A percentile compares a stretch with the other conserved stretches of the same genome.
Conservation (phyloP, 2,329 filamentous ascomycete species). For the Parasarocladium wereldwijsianum region DNA sequence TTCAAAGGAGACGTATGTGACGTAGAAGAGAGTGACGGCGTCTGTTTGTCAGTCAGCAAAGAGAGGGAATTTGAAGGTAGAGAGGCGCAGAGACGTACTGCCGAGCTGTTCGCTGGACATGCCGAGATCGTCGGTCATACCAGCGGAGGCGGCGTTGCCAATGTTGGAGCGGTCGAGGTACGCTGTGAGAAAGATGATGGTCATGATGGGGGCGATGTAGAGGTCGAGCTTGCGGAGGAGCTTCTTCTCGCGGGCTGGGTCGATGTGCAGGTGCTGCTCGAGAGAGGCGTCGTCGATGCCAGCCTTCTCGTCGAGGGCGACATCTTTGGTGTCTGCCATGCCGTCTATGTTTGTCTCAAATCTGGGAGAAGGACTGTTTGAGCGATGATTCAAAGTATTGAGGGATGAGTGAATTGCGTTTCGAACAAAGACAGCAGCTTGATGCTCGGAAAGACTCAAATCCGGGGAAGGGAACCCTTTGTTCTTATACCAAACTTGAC, state of each 20-base stretch:
- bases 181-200: slow-evolving; percentile 22
- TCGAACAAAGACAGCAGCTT: too few species aligned
- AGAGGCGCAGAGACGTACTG: slow-evolving; percentile 6
- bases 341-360: too few species aligned
- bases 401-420: too few species aligned
- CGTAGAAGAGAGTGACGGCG: slow-evolving; percentile 14
- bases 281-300: slow-evolving; percentile 2
- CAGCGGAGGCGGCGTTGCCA: slow-evolving; percentile 9
- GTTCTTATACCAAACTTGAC: too few species aligned
- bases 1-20: slow-evolving; percentile 16
- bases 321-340: too few species aligned
- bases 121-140: slow-evolving; percentile 20
- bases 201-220: slow-evolving; percentile 14
- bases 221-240: slow-evolving; percentile 17
- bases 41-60: too few species aligned
- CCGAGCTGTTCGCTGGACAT: slow-evolving; percentile 19
- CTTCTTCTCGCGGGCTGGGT: slow-evolving; percentile 9
- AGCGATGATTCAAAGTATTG: too few species aligned
- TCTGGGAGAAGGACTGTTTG: too few species aligned
- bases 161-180: slow-evolving; percentile 11
- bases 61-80: slow-evolving; percentile 7
- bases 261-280: slow-evolving; percentile 3
- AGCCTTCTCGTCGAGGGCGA: slow-evolving; percentile 1
- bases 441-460: too few species aligned
- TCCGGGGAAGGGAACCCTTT: too few species aligned